These are phyloP conservation scores for Mycotypha africana DNA, from an alignment of 371 early-diverging fungal species.

Conservation along the genomic window DNA sequence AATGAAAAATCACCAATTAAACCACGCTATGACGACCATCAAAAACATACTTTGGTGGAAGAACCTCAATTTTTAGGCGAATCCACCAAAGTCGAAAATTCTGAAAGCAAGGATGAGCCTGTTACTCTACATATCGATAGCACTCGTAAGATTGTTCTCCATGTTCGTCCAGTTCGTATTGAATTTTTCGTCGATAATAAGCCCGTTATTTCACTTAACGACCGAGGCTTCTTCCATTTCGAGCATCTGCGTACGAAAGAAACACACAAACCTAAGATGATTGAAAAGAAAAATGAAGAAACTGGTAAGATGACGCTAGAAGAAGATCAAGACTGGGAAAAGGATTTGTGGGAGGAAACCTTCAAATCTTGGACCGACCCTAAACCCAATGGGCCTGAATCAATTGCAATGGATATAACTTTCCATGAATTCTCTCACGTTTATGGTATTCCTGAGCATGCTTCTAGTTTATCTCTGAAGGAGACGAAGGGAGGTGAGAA, in stretches of 20 bases:
- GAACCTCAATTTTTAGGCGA: constrained; percentile 19
- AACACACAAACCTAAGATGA: constrained; percentile 34
- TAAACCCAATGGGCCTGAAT: constrained; percentile 88
- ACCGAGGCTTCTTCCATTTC: constrained; percentile 77
- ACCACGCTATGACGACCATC: constrained; percentile 70
- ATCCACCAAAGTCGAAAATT: constrained; percentile 6
- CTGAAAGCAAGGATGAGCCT: constrained; percentile 7
- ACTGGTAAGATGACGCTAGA: constrained; percentile 38
- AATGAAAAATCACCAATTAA: constrained; percentile 63
- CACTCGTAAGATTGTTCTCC: constrained; percentile 42
- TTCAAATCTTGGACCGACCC: constrained; percentile 85
- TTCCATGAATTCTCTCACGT: constrained; percentile 84
- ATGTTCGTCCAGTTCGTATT: constrained; percentile 58
- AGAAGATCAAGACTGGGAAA: constrained; percentile 34
- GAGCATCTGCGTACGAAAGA: constrained; percentile 77
- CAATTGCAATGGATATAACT: constrained; percentile 88
- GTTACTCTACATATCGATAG: constrained; percentile 18
- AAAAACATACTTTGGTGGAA: constrained; percentile 49
- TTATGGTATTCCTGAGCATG: constrained; percentile 96
- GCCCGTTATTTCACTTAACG: constrained; percentile 72
- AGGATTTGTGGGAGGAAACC: constrained; percentile 80
- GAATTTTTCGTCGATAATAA: constrained; percentile 59
- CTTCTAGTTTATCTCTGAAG: constrained; percentile 77
- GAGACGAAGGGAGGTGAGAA: constrained; percentile 75
- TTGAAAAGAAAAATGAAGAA: constrained; percentile 35